Evolutionary conservation across 2,329 filamentous ascomycete species (phyloP).

Genomic region (Fusarium sp.): DNA sequence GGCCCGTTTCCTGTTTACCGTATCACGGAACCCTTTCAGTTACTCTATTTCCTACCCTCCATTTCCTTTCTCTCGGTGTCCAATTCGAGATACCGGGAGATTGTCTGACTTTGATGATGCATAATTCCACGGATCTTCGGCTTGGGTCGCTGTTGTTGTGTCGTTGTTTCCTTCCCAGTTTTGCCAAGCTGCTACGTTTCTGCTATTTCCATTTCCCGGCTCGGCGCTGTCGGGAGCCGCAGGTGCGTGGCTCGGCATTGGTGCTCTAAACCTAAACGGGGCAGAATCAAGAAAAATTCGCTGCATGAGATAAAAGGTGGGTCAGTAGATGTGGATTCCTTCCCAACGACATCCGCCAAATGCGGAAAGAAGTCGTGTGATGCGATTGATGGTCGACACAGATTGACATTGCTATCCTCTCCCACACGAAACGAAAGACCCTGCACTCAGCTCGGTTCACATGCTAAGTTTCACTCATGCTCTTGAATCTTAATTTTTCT

Average conservation of each 20-base stretch:
- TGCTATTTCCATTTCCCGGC: constrained; percentile 36
- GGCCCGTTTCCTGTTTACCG: constrained; percentile 24
- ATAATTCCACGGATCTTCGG: constrained; percentile 1
- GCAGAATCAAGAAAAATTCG: constrained; percentile 19
- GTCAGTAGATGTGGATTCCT: not conserved
- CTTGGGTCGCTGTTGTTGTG: not conserved
- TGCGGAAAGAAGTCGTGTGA: constrained; percentile 43
- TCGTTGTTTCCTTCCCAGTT: not conserved
- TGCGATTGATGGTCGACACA: constrained; percentile 5
- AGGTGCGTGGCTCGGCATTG: constrained; percentile 24
- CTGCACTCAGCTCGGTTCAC: constrained; percentile 13
- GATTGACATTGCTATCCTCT: not conserved
- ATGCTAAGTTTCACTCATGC: constrained; percentile 8
- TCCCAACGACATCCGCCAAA: constrained; percentile 32
- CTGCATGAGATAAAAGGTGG: constrained; percentile 24
- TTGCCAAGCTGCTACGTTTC: constrained; percentile 29
- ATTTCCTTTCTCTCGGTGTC: constrained; percentile 30
- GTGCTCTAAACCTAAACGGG: constrained; percentile 18
- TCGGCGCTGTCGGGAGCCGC: constrained; percentile 37
- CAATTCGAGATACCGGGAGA: constrained; percentile 34
- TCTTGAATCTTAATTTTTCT: not conserved
- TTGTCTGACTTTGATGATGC: not conserved
- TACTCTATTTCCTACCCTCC: not conserved
- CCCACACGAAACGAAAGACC: constrained; percentile 2
- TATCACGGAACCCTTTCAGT: not conserved